phyloP scores from a whole-genome alignment of 2,329 filamentous ascomycete genomes.

The Aspergillus hiratsukae region DNA sequence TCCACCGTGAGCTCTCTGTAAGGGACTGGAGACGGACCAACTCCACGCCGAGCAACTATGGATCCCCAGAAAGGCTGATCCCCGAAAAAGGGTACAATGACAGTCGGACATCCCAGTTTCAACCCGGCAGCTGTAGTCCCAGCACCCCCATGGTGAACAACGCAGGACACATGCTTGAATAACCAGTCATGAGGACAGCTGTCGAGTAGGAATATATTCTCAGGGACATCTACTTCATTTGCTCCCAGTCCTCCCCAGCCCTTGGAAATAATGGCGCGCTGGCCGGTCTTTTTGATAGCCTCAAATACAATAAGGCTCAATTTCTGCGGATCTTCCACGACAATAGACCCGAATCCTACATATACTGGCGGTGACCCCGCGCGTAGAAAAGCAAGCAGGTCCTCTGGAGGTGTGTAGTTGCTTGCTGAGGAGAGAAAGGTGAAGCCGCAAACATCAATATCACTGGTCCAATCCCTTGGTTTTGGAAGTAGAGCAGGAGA shows the following conservation, averaged over 20 bases:
- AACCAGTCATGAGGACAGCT: slow-evolving; percentile 89
- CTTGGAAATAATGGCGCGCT: slow-evolving; percentile 78
- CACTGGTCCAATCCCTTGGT: slow-evolving; percentile 67
- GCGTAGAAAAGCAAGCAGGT: slow-evolving; percentile 62
- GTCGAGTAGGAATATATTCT: slow-evolving; percentile 75
- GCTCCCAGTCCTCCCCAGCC: slow-evolving; percentile 83
- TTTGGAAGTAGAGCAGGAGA: slow-evolving; percentile 75
- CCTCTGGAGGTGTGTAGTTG: slow-evolving; percentile 61
- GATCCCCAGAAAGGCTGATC: slow-evolving; percentile 81
- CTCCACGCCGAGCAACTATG: slow-evolving; percentile 68
- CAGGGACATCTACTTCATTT: slow-evolving; percentile 63
- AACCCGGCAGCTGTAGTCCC: slow-evolving; percentile 88
- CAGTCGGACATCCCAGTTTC: slow-evolving; percentile 70
- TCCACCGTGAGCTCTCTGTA: slow-evolving; percentile 64
- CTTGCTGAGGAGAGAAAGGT: slow-evolving; percentile 67
- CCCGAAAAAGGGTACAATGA: slow-evolving; percentile 82
- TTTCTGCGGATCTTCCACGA: slow-evolving; percentile 68
- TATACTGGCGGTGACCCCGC: slow-evolving; percentile 70
- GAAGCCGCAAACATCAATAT: slow-evolving; percentile 72
- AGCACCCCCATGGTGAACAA: slow-evolving; percentile 83
- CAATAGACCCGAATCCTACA: slow-evolving; percentile 79
- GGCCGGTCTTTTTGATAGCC: slow-evolving; percentile 60
- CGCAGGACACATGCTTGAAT: slow-evolving; percentile 73
- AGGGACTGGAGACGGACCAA: slow-evolving; percentile 66
- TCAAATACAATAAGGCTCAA: slow-evolving; percentile 70